Percentiles rank a stretch among this genome's conserved stretches.
These are phyloP conservation scores for Xanthoconium separans DNA, from an alignment of 1,284 basidiomycete species.

Conservation along the genomic window DNA sequence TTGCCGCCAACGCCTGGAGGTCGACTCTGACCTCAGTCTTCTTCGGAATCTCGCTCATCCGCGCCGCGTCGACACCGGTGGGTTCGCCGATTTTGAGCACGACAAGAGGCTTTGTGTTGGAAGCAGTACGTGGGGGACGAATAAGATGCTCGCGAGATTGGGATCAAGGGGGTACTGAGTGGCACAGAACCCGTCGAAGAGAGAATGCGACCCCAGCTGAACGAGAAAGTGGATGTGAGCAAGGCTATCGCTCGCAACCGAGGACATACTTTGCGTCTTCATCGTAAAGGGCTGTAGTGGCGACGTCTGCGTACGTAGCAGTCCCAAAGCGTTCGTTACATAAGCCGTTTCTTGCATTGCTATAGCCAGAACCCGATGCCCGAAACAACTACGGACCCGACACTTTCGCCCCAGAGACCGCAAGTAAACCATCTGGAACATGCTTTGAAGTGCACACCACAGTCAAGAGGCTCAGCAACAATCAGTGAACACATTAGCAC, in stretches of 20 bases:
- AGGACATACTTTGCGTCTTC: slow-evolving; percentile 87
- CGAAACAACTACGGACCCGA: too few species aligned
- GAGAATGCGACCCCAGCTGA: slow-evolving; percentile 96
- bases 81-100: slow-evolving; percentile 91
- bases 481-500: background rate
- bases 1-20: slow-evolving; percentile 51
- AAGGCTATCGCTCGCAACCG: background rate
- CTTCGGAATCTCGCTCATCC: slow-evolving; percentile 82
- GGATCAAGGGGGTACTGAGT: slow-evolving; percentile 69
- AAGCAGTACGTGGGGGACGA: slow-evolving; percentile 56
- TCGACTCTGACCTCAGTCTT: slow-evolving; percentile 86
- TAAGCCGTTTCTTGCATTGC: too few species aligned
- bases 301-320: too few species aligned
- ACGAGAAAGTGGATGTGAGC: slow-evolving; percentile 4
- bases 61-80: slow-evolving; percentile 80
- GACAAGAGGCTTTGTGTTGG: slow-evolving; percentile 58
- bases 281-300: slow-evolving; percentile 94
- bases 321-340: too few species aligned
- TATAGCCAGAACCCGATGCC: too few species aligned
- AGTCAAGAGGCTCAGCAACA: background rate
- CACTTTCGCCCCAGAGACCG: too few species aligned
- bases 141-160: slow-evolving; percentile 79
- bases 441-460: background rate
- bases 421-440: too few species aligned
- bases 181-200: slow-evolving; percentile 87